These are phyloP conservation scores for Botrytis porri DNA, from an alignment of 2,329 filamentous ascomycete species.

Conservation along the genomic window DNA sequence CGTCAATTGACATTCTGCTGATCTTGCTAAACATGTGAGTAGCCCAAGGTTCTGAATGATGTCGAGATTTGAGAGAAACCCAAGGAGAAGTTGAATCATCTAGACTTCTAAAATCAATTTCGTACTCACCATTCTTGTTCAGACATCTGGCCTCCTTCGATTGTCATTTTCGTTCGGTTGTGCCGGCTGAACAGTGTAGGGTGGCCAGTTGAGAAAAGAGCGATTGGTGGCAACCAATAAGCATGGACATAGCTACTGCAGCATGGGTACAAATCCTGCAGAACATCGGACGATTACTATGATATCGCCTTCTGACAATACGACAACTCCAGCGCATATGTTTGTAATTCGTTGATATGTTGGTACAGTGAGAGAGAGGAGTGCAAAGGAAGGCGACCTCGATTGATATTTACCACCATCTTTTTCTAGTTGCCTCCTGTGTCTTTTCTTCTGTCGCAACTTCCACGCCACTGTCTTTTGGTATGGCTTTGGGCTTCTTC, in stretches of 20 bases:
- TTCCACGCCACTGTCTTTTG: not conserved
- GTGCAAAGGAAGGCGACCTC: conserved; percentile 1
- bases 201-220: not conserved
- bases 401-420: not conserved
- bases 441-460: not conserved
- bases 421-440: not conserved
- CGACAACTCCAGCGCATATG: not conserved
- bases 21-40: not conserved
- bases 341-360: not conserved
- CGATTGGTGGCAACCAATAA: not conserved
- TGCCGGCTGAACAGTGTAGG: not conserved
- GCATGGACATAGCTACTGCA: not conserved
- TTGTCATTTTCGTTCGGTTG: not conserved
- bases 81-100: not conserved
- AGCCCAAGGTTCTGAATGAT: not conserved
- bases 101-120: not conserved
- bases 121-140: not conserved
- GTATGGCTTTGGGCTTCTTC: conserved; percentile 30
- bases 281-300: not conserved
- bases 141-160: not conserved
- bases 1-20: not conserved
- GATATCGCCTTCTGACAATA: not conserved
- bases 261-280: not conserved
- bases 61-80: not conserved
- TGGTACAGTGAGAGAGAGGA: not conserved